Evolutionary conservation across 176 grass and related monocot genomes (phyloP).

Genomic region (Bothriochloa decipiens): DNA sequence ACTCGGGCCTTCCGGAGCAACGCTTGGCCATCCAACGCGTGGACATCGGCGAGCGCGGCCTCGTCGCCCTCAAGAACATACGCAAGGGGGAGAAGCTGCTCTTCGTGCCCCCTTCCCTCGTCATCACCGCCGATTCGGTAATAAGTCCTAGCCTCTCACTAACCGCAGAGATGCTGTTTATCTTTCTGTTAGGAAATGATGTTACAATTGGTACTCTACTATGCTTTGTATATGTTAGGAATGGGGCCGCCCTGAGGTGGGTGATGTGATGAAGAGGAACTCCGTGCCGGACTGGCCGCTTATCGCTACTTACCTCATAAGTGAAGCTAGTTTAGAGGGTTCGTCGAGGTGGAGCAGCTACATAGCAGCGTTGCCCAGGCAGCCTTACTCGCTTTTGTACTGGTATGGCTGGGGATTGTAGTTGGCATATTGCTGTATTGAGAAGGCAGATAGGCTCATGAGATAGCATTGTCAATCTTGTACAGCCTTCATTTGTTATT

Average conservation of each 20-base stretch:
- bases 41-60: constrained; percentile 85
- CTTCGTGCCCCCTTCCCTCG: constrained; percentile 91
- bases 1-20: constrained; percentile 75
- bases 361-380: constrained; percentile 87
- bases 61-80: constrained; percentile 89
- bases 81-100: constrained; percentile 96
- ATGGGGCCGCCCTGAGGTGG: constrained; percentile 71
- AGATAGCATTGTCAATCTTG: constrained; percentile 61
- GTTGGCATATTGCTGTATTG: background rate
- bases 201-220: background rate
- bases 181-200: background rate
- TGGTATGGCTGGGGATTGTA: constrained; percentile 56
- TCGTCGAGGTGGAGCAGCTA: constrained; percentile 89
- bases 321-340: constrained; percentile 75
- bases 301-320: constrained; percentile 92
- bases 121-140: constrained; percentile 85
- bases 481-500: constrained; percentile 66
- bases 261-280: constrained; percentile 70
- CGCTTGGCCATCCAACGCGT: constrained; percentile 74
- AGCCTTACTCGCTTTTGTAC: constrained; percentile 95
- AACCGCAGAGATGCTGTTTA: background rate
- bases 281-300: constrained; percentile 95
- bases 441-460: constrained; percentile 15
- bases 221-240: constrained; percentile 52
- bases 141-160: background rate